Evolutionary conservation across 768 basidiomycete genomes (phyloP).

Genomic region (Xerocomellus amylosporus): DNA sequence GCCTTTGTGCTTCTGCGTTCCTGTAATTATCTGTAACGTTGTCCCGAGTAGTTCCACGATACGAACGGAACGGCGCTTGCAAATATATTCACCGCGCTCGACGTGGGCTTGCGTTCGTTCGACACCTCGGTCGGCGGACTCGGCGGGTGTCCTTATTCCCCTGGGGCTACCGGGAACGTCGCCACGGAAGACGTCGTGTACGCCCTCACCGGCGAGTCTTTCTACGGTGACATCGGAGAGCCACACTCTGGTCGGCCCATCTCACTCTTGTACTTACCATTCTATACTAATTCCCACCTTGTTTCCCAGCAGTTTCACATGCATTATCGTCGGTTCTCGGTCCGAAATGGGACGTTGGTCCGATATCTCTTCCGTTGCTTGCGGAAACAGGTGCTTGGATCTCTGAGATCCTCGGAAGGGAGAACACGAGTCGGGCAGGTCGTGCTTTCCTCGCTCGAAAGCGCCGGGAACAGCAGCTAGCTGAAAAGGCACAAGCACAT

Average conservation of each 20-base stretch:
- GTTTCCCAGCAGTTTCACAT: background rate
- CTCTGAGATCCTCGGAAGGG: slow-evolving; percentile 57
- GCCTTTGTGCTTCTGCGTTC: slow-evolving; percentile 32
- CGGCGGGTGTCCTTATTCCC: slow-evolving; percentile 95
- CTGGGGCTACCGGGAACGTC: slow-evolving; percentile 93
- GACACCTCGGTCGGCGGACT: slow-evolving; percentile 86
- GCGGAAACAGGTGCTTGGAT: slow-evolving; percentile 85
- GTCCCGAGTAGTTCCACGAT: slow-evolving; percentile 69
- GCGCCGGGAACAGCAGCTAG: slow-evolving; percentile 32
- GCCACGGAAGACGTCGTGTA: slow-evolving; percentile 92
- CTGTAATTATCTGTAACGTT: background rate
- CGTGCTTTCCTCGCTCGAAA: slow-evolving; percentile 61
- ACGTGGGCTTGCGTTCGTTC: slow-evolving; percentile 74
- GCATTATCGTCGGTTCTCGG: background rate
- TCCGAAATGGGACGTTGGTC: slow-evolving; percentile 33
- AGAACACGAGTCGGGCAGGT: slow-evolving; percentile 75
- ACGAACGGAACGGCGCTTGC: slow-evolving; percentile 83
- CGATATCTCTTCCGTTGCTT: slow-evolving; percentile 61
- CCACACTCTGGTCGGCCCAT: slow-evolving; percentile 18
- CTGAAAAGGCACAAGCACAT: slow-evolving; percentile 12
- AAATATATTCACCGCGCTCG: slow-evolving; percentile 70
- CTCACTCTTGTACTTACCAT: background rate
- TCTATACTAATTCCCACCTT: background rate
- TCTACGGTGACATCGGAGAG: slow-evolving; percentile 50
- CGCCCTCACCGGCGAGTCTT: slow-evolving; percentile 61